phyloP scores from a whole-genome alignment of 2,329 filamentous ascomycete species.

The Colletotrichum endophyticum region DNA sequence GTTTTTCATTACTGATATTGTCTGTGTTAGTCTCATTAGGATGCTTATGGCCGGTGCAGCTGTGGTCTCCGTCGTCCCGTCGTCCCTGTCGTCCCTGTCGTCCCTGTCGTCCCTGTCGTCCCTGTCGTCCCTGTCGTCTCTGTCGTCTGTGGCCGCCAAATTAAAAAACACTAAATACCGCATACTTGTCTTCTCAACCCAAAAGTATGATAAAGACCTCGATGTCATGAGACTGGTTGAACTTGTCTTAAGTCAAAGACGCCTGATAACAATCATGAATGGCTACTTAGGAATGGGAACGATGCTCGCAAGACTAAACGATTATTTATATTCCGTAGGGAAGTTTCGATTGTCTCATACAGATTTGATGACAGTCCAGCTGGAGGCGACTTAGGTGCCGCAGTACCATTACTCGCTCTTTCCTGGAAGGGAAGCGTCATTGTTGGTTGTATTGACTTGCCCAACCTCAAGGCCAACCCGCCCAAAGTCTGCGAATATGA shows the following conservation, averaged over 20 bases:
- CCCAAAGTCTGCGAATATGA: accelerated
- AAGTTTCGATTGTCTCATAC: accelerated
- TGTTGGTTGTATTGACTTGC: background rate
- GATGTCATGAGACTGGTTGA: background rate
- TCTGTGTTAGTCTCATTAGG: background rate
- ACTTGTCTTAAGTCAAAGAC: accelerated
- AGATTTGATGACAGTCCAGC: accelerated
- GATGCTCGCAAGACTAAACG: accelerated
- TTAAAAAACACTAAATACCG: background rate
- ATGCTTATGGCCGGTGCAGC: background rate
- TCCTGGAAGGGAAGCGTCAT: background rate
- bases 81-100: too few relatives aligned
- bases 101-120: too few relatives aligned
- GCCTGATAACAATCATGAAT: accelerated
- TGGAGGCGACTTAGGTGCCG: accelerated
- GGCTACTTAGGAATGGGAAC: background rate
- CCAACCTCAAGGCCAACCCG: accelerated
- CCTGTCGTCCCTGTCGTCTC: background rate
- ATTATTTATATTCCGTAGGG: accelerated
- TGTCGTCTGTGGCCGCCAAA: background rate
- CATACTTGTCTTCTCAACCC: background rate
- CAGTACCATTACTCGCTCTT: accelerated
- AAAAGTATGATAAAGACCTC: background rate
- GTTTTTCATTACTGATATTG: accelerated
- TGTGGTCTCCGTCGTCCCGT: too few relatives aligned